These are phyloP conservation scores for Didymella glomerata DNA, from an alignment of 2,329 filamentous ascomycete species.

Conservation along the genomic window DNA sequence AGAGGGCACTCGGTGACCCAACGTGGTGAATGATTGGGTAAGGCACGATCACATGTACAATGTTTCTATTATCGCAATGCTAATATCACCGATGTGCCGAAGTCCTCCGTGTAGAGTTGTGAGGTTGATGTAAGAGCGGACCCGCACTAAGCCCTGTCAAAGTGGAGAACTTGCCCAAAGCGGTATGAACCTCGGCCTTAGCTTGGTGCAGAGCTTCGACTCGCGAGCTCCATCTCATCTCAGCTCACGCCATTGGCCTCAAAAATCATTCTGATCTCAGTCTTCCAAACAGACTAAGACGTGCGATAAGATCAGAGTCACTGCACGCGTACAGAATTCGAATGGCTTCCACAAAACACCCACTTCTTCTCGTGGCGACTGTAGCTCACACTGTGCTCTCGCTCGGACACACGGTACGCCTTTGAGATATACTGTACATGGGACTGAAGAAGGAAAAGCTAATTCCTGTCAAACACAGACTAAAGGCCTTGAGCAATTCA, in stretches of 20 bases:
- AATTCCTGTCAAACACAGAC: slow-evolving; percentile 21
- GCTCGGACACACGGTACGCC: slow-evolving; percentile 45
- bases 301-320: too few relatives aligned
- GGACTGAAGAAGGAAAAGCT: neutral
- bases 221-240: slow-evolving; percentile 5
- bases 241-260: neutral
- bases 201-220: slow-evolving; percentile 7
- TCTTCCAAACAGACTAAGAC: neutral
- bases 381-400: slow-evolving; percentile 43
- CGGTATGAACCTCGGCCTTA: slow-evolving; percentile 14
- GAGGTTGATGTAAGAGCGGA: neutral
- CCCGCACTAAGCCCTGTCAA: slow-evolving; percentile 1
- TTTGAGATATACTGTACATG: neutral
- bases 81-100: neutral
- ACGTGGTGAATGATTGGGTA: neutral
- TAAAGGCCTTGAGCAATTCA: slow-evolving; percentile 49
- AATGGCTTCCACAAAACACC: slow-evolving; percentile 26
- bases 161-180: slow-evolving; percentile 10
- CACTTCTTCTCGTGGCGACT: slow-evolving; percentile 41
- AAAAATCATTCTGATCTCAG: too few relatives aligned
- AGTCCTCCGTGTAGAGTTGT: neutral
- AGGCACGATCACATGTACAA: neutral
- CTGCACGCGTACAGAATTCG: neutral
- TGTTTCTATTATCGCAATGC: neutral
- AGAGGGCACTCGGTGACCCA: neutral